phyloP scores from a whole-genome alignment of 371 early-diverging fungal genomes.

The Parasitella parasitica region DNA sequence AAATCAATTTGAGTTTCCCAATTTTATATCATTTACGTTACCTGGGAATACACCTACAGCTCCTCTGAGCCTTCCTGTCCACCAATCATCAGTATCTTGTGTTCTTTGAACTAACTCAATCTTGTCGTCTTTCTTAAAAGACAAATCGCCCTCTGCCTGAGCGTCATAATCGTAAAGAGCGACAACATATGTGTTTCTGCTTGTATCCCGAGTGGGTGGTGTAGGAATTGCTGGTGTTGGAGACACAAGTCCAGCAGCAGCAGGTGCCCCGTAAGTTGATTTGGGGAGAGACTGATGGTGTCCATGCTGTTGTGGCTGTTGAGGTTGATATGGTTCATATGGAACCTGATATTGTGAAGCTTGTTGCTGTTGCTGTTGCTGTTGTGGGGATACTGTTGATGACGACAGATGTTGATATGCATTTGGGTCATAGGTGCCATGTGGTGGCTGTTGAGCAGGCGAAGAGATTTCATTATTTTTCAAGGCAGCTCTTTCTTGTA shows the following conservation, averaged over 20 bases:
- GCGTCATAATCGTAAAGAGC: constrained; percentile 78
- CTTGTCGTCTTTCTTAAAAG: constrained; percentile 63
- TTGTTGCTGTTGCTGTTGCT: constrained; percentile 1
- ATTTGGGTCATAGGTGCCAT: background rate
- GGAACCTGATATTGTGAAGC: background rate
- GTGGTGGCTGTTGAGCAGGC: constrained; percentile 8
- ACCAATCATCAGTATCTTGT: constrained; percentile 67
- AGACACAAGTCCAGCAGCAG: background rate
- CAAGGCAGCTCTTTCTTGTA: constrained; percentile 43
- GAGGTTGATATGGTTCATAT: background rate
- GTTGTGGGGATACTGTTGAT: background rate
- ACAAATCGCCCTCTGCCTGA: constrained; percentile 68
- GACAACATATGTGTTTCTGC: constrained; percentile 18
- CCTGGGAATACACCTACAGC: constrained; percentile 72
- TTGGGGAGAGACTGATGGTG: background rate
- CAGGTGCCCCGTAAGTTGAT: background rate
- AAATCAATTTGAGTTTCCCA: background rate
- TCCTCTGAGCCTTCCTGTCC: constrained; percentile 70
- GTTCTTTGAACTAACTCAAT: constrained; percentile 68
- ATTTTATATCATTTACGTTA: constrained; percentile 7
- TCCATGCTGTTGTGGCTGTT: constrained; percentile 5
- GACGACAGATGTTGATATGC: background rate
- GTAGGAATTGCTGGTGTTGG: background rate
- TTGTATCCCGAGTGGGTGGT: background rate
- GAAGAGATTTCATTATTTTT: constrained; percentile 14